Conservation (phyloP, 495 filamentous ascomycete species). For the Daldinia concentrica region DNA sequence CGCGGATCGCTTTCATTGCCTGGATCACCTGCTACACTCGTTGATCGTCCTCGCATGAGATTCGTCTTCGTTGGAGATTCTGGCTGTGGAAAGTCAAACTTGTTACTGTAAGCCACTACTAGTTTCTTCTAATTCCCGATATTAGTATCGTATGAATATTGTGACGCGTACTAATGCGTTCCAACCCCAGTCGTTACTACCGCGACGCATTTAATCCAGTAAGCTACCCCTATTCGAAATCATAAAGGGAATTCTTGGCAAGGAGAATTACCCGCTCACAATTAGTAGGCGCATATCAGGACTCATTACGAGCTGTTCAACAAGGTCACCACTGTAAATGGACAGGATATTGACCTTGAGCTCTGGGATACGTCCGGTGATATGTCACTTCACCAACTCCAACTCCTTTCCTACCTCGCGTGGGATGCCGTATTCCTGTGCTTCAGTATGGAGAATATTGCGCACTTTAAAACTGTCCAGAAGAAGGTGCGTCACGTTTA, state of each 20-base stretch:
- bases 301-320: constrained; percentile 40
- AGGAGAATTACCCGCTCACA: not conserved
- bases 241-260: not conserved
- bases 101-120: constrained; percentile 35
- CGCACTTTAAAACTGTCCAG: constrained; percentile 21
- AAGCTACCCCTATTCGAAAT: not conserved
- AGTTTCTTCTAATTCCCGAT: not conserved
- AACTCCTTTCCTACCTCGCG: constrained; percentile 40
- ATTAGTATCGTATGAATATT: not conserved
- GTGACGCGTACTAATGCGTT: constrained; percentile 5
- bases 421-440: constrained; percentile 49
- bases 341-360: constrained; percentile 37
- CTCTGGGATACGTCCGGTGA: constrained; percentile 48
- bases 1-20: constrained; percentile 6
- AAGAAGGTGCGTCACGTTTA: constrained; percentile 24
- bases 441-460: constrained; percentile 33
- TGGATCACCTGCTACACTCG: constrained; percentile 1
- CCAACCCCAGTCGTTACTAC: constrained; percentile 36
- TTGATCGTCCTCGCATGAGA: constrained; percentile 40
- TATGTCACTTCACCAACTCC: constrained; percentile 33
- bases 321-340: constrained; percentile 34
- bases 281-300: constrained; percentile 17
- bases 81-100: constrained; percentile 43
- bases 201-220: constrained; percentile 30
- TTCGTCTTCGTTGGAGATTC: constrained; percentile 44